Conservation (phyloP, 345 rosid species). For the Corchorus olitorius region DNA sequence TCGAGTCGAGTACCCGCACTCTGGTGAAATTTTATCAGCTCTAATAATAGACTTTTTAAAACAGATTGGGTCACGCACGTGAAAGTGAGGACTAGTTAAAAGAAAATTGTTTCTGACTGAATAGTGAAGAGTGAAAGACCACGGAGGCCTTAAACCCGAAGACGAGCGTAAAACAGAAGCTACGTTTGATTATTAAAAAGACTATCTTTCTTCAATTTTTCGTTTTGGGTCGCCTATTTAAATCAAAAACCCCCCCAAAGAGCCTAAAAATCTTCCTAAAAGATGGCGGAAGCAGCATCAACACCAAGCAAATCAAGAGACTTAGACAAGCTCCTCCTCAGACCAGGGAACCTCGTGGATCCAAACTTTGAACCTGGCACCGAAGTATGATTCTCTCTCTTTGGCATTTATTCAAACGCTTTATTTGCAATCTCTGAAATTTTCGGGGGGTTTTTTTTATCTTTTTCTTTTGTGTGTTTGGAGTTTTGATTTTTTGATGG, state of each 20-base stretch:
- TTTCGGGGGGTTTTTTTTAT: neutral
- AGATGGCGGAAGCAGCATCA: slow-evolving; percentile 55
- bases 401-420: slow-evolving; percentile 22
- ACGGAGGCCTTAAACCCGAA: neutral
- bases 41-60: no score
- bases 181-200: neutral
- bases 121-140: neutral
- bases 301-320: slow-evolving; percentile 70
- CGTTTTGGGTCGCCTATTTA: neutral
- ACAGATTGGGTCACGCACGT: no score
- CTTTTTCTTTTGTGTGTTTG: neutral
- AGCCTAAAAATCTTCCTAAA: neutral
- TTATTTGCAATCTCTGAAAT: slow-evolving; percentile 11
- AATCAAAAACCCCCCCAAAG: neutral
- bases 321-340: slow-evolving; percentile 92
- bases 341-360: slow-evolving; percentile 89
- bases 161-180: slow-evolving; percentile 30
- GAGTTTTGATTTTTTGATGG: neutral
- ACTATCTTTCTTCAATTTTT: neutral
- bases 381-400: slow-evolving; percentile 34
- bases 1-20: no score
- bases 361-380: slow-evolving; percentile 75
- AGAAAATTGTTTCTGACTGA: neutral
- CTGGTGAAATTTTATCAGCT: no score
- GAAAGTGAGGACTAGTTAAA: no score